Evolutionary conservation across 2,329 filamentous ascomycete species (phyloP).

Genomic region (Boeremia lycopersici): DNA sequence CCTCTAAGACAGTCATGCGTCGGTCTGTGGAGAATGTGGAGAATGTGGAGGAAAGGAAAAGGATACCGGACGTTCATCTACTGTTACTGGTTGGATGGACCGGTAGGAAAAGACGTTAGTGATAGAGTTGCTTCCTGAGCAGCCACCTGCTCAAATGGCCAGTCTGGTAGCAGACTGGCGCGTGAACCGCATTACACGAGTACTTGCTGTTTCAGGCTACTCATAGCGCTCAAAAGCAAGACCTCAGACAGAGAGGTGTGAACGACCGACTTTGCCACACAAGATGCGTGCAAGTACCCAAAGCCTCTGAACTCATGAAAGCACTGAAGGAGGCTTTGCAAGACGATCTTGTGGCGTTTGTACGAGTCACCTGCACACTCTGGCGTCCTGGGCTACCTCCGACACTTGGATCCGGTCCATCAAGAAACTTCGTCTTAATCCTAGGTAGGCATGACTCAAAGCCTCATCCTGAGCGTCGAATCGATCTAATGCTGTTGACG

Average conservation of each 20-base stretch:
- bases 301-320: not conserved
- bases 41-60: not conserved
- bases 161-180: not conserved
- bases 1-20: slow-evolving; percentile 3
- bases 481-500: not conserved
- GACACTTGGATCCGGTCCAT: not conserved
- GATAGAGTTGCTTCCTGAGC: slow-evolving; percentile 2
- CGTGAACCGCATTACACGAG: not conserved
- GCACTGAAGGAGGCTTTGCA: not conserved
- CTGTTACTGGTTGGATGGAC: not conserved
- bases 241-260: not conserved
- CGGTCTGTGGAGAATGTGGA: not conserved
- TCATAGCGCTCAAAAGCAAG: not conserved
- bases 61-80: not conserved
- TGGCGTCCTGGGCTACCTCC: not conserved
- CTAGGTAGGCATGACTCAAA: not conserved
- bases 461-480: not conserved
- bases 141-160: slow-evolving; percentile 3
- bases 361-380: not conserved
- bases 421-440: not conserved
- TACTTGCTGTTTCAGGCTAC: not conserved
- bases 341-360: not conserved
- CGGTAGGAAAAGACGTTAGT: not conserved
- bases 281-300: too few relatives aligned
- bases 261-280: not conserved